Conservation (phyloP, 208 protist species). For the Trypanosoma cruzi region DNA sequence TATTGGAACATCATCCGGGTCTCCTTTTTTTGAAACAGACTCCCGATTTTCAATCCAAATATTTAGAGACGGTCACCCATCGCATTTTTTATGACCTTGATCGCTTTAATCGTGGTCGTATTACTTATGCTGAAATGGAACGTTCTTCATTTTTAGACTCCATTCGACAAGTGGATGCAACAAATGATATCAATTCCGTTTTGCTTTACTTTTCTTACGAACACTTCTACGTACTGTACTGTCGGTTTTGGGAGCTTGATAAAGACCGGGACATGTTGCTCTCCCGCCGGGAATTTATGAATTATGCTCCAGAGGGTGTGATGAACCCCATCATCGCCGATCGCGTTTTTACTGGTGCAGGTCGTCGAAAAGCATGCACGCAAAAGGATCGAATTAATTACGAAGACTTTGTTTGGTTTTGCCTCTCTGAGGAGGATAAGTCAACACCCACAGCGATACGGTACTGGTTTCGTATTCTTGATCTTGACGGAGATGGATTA, state of each 20-base stretch:
- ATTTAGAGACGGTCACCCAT: slow-evolving; percentile 95
- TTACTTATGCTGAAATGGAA: slow-evolving; percentile 82
- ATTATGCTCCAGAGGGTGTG: slow-evolving; percentile 80
- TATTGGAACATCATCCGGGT: slow-evolving; percentile 92
- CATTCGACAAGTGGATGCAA: slow-evolving; percentile 80
- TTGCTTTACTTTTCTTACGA: slow-evolving; percentile 98
- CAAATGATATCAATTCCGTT: slow-evolving; percentile 91
- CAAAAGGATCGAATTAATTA: slow-evolving; percentile 82
- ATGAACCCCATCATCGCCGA: slow-evolving; percentile 86
- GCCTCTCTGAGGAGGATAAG: slow-evolving; percentile 97
- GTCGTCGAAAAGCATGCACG: slow-evolving; percentile 41
- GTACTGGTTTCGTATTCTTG: slow-evolving; percentile 96
- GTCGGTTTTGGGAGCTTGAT: slow-evolving; percentile 98
- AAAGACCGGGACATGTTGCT: slow-evolving; percentile 94
- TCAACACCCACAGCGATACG: slow-evolving; percentile 83
- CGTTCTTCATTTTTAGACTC: slow-evolving; percentile 75
- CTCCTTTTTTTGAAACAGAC: slow-evolving; percentile 93
- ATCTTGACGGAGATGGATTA: slow-evolving; percentile 95
- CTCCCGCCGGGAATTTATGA: slow-evolving; percentile 79
- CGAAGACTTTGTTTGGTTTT: slow-evolving; percentile 97
- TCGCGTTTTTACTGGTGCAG: slow-evolving; percentile 72
- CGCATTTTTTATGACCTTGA: slow-evolving; percentile 96
- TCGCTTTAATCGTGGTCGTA: slow-evolving; percentile 71
- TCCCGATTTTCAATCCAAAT: slow-evolving; percentile 94
- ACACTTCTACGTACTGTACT: slow-evolving; percentile 99